Base-by-base conservation (phyloP, 2,329 filamentous ascomycete genomes). In the Thermochaetoides dissita region DNA sequence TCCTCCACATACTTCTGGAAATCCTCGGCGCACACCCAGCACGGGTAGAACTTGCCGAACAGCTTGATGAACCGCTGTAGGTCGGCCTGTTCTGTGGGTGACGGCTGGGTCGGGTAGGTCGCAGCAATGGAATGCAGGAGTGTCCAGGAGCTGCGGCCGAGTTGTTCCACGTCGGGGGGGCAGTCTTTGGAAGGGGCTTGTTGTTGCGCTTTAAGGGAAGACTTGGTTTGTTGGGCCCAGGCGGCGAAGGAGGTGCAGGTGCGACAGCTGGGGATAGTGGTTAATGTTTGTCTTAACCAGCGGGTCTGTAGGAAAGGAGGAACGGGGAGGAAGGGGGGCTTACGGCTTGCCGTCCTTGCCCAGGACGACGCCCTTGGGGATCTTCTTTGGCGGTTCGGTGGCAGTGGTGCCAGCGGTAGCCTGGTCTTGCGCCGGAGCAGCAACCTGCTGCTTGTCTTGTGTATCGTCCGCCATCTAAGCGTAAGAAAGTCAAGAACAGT, bases 1-100 rank as follows among this genome's bases (percentile, higher is more conserved):
- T 72, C 71, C 48, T 68, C 69, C 67, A 96, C 80, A 72, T 89
- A 96, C 0, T 59, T 60, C 59, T 81, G 81, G 60, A 98, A 95
- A 58, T 96, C 89, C 46, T 89, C 82, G 31, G 88, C 91, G 62
- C 91, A 98, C 3, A 83, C 75, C 86, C 88, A 94, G 67, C 91
- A 98, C 4, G 91, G 91, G 57, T 98, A 98, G 12, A 96, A 63
- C 51, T 81, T 82, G 28, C 84, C 79, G 59, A 98, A 94, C 2
- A 87, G 69, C 24, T 68, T 65, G 53, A 98, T 71, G 63, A 98
- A 96, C 40, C 75, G 71, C 43, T 70, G 69, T 52, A 93, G 81
- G 53, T 95, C 82, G 30, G 66, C 65, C 58, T 95, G 86, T 53
- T 94, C 76, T 8, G 67, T 61, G 1, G 67, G 60, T 0, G 79